phyloP scores from a whole-genome alignment of 2,329 filamentous ascomycete species.

The Rhynchosporium graminicola region DNA sequence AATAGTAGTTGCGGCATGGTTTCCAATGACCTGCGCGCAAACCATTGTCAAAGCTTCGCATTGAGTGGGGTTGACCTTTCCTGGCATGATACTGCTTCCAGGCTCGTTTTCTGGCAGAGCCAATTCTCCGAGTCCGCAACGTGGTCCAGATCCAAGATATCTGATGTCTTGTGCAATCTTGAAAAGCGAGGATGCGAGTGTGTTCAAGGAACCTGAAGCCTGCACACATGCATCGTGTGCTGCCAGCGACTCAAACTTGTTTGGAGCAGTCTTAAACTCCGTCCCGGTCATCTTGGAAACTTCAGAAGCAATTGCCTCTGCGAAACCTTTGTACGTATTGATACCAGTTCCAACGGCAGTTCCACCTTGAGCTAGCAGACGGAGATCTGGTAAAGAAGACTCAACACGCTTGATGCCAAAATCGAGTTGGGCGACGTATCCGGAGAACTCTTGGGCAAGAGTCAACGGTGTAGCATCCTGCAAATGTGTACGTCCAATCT shows the following conservation, averaged over 20 bases:
- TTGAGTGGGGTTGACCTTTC: constrained; percentile 99
- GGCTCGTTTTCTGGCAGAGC: constrained; percentile 96
- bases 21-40: constrained; percentile 96
- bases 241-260: constrained; percentile 97
- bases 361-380: constrained; percentile 88
- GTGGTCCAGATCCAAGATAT: constrained; percentile 93
- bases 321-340: constrained; percentile 96
- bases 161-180: constrained; percentile 99
- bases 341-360: constrained; percentile 96
- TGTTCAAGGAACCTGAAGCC: constrained; percentile 91
- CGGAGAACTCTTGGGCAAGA: constrained; percentile 95
- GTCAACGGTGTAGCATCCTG: constrained; percentile 97
- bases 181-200: constrained; percentile 84
- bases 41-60: constrained; percentile 98
- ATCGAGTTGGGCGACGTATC: constrained; percentile 93
- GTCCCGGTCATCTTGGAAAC: constrained; percentile 91
- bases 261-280: constrained; percentile 92
- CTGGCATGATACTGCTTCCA: constrained; percentile 97
- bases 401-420: constrained; percentile 86
- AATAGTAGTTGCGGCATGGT: constrained; percentile 89
- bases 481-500: constrained; percentile 96
- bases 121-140: constrained; percentile 93
- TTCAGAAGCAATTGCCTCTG: constrained; percentile 87
- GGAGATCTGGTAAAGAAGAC: constrained; percentile 78
- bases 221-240: constrained; percentile 96